Base-by-base conservation (phyloP, 2,329 filamentous ascomycete species). In the Penicillium nordicum region DNA sequence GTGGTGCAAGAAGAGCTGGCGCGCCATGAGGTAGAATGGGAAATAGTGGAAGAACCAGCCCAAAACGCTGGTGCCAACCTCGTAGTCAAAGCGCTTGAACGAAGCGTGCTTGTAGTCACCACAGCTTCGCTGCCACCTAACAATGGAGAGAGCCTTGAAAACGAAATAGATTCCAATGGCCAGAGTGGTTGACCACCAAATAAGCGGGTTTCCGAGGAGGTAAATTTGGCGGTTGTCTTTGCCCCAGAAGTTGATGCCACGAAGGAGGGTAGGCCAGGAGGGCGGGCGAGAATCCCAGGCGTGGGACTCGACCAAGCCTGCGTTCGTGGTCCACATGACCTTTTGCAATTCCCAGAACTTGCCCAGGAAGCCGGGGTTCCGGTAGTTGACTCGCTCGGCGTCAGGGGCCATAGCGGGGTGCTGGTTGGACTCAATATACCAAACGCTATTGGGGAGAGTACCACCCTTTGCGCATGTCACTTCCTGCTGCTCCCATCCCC, bases 221-320 rank as follows among this genome's bases (percentile, higher is more conserved):
- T 99, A 99, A 66, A 99, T 92, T 74, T 99, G 94, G 59, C 92
- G 90, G 74, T 96, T 83, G 69, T 97, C 84, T 69, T 89, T 92
- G 63, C 93, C 92, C 94, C 94, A 99, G 82, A 99, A 99, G 80
- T 99, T 99, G 82, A 99, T 99, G 68, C 94, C 94, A 60, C 94
- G 90, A 64, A 85, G 85, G 50, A 99, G 85, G 55, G 95, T 84
- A 23, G 94, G 94, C 94, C 94, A 99, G 7, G 92, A 93, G 34
- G 86, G 85, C 32, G 94, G 94, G 44, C 94, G 89, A 45, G 94
- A 97, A 73, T 99, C 94, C 94, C 95, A 99, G 50, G 92, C 91
- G 72, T 99, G 94, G 18, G 92, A 96, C 69, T 99, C 94, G 27
- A 94, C 90, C 47, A 99, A 85, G 42, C 94, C 94, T 32, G 94